Conservation (phyloP, 192 early-diverging fungal species). For the Backusella morwellensis region DNA sequence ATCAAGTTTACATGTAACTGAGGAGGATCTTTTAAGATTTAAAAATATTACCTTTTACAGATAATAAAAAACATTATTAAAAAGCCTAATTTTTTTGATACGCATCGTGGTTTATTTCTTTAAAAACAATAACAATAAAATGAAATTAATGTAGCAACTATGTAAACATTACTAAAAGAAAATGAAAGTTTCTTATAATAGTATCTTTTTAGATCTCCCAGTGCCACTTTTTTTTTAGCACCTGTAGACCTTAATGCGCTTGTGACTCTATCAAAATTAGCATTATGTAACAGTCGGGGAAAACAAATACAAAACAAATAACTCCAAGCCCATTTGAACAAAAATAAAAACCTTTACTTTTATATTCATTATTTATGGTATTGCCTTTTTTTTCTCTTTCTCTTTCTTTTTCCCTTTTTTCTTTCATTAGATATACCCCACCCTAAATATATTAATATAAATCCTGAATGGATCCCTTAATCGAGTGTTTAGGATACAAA, state of each 20-base stretch:
- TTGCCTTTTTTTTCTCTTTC: background rate
- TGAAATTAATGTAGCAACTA: background rate
- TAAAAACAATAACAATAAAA: background rate
- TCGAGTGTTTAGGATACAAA: slow-evolving; percentile 3
- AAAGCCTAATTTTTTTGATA: background rate
- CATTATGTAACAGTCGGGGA: background rate
- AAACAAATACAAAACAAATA: background rate
- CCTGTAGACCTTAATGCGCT: background rate
- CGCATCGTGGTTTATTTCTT: background rate
- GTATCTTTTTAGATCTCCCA: background rate
- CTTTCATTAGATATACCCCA: background rate
- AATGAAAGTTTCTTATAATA: background rate
- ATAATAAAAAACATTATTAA: background rate
- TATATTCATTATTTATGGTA: background rate
- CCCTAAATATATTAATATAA: background rate
- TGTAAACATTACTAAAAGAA: background rate
- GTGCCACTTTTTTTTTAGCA: background rate
- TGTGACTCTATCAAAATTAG: background rate
- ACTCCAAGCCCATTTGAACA: background rate
- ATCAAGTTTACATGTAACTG: background rate
- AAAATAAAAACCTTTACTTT: background rate
- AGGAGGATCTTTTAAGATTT: background rate
- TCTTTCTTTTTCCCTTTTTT: background rate
- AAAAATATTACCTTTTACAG: slow-evolving; percentile 1
- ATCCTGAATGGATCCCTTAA: background rate